Evolutionary conservation across 139 green algal species (phyloP).

Genomic region (Picochlorum sp.): DNA sequence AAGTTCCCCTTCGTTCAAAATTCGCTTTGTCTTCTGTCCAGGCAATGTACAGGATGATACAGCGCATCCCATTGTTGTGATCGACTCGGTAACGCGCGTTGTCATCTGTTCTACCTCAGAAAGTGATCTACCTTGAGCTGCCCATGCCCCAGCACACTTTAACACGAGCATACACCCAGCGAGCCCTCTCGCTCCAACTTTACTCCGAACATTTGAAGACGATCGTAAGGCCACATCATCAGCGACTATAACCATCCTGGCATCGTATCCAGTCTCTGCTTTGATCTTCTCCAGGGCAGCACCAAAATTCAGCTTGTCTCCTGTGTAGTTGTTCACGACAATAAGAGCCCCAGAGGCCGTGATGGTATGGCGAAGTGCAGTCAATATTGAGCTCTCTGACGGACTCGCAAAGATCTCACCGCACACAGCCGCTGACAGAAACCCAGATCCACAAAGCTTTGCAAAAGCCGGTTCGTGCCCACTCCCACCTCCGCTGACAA

Average conservation of each 20-base stretch:
- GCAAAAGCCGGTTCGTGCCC: constrained; percentile 82
- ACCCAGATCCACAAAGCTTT: constrained; percentile 71
- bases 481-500: constrained; percentile 51
- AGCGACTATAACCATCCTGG: constrained; percentile 61
- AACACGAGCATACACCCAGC: constrained; percentile 74
- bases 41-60: constrained; percentile 62
- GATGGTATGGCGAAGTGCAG: constrained; percentile 63
- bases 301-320: constrained; percentile 88
- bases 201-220: constrained; percentile 12
- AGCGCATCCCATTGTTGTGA: constrained; percentile 62
- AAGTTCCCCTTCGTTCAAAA: constrained; percentile 32
- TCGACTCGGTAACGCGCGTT: constrained; percentile 14
- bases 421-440: constrained; percentile 81
- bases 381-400: constrained; percentile 62
- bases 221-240: constrained; percentile 72
- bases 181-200: constrained; percentile 70
- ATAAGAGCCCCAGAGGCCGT: constrained; percentile 54
- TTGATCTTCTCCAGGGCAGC: constrained; percentile 76
- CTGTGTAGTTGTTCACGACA: constrained; percentile 88
- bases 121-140: constrained; percentile 46
- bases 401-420: constrained; percentile 85
- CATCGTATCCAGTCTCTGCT: constrained; percentile 43
- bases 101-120: constrained; percentile 45
- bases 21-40: constrained; percentile 9
- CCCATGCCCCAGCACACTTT: constrained; percentile 79